A percentile compares a stretch with the other conserved stretches of the same genome.
Evolutionary conservation across 768 basidiomycete genomes (phyloP).

Genomic region (Stropharia rugosoannulata): DNA sequence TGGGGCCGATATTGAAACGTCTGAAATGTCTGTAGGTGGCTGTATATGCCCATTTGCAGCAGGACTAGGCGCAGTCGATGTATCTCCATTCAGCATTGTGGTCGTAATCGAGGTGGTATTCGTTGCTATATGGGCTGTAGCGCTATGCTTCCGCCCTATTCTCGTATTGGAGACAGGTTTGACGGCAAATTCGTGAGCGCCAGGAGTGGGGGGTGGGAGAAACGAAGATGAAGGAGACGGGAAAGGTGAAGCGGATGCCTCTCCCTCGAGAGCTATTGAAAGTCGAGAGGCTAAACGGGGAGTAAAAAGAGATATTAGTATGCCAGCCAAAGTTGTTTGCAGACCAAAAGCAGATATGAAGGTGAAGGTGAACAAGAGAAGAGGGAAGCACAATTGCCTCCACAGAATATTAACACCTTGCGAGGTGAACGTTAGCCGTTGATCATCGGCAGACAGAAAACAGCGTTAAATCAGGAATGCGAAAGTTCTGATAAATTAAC

Average conservation of each 20-base stretch:
- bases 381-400: background rate
- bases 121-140: constrained; percentile 2
- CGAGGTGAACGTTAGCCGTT: background rate
- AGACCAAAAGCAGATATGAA: background rate
- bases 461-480: background rate
- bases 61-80: background rate
- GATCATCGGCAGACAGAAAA: background rate
- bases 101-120: background rate
- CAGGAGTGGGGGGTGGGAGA: constrained; percentile 64
- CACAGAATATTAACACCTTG: background rate
- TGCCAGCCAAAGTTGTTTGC: constrained; percentile 8
- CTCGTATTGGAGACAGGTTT: constrained; percentile 36
- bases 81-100: background rate
- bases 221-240: constrained; percentile 71
- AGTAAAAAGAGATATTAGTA: constrained; percentile 4
- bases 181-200: constrained; percentile 66
- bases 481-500: too few relatives aligned
- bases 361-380: constrained; percentile 5
- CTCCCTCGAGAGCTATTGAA: constrained; percentile 37
- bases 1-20: too few relatives aligned
- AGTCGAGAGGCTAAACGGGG: constrained; percentile 22
- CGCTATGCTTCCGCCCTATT: constrained; percentile 19
- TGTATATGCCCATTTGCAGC: background rate
- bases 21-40: background rate
- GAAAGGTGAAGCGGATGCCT: constrained; percentile 44